Percentiles rank a stretch among this genome's conserved stretches.
These are phyloP conservation scores for Auxenochlorella pyrenoidosa DNA, from an alignment of 139 green algal species.

Conservation along the genomic window DNA sequence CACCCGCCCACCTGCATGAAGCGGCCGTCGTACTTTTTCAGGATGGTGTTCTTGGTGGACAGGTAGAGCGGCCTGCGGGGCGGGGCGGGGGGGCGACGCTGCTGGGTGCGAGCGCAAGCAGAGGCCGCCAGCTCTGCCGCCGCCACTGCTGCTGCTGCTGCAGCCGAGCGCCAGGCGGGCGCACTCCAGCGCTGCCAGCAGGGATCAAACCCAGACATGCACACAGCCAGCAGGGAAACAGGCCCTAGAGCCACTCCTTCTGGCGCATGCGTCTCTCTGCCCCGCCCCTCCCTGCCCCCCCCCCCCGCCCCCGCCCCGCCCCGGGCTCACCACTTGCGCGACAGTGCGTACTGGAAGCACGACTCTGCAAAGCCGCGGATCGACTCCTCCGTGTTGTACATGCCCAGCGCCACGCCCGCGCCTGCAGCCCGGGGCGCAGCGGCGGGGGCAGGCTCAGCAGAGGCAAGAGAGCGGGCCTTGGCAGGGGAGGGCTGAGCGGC, in stretches of 20 bases:
- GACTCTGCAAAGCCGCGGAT: conserved; percentile 92
- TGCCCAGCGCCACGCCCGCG: conserved; percentile 80
- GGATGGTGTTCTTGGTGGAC: conserved; percentile 98
- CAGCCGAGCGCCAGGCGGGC: no score
- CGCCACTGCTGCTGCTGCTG: not conserved
- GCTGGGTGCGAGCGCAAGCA: not conserved
- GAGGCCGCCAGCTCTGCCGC: no score
- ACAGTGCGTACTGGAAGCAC: conserved; percentile 94
- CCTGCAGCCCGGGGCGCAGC: no score
- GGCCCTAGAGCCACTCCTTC: no score
- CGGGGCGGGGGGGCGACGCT: no score
- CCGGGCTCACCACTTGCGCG: conserved; percentile 64
- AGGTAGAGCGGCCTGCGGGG: conserved; percentile 87
- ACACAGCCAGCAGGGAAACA: no score
- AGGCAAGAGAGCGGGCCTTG: not conserved
- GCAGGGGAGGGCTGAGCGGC: no score
- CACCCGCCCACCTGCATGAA: conserved; percentile 58
- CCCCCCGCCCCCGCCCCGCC: not conserved
- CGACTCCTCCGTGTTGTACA: conserved; percentile 98
- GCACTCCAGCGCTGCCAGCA: no score
- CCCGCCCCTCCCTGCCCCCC: no score
- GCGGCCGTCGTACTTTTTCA: conserved; percentile 95
- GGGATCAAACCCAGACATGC: no score
- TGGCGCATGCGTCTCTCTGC: no score
- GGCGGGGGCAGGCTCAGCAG: no score